These are phyloP conservation scores for Mesotaenium endlicherianum DNA, from an alignment of 139 green algal genomes.

Conservation along the genomic window DNA sequence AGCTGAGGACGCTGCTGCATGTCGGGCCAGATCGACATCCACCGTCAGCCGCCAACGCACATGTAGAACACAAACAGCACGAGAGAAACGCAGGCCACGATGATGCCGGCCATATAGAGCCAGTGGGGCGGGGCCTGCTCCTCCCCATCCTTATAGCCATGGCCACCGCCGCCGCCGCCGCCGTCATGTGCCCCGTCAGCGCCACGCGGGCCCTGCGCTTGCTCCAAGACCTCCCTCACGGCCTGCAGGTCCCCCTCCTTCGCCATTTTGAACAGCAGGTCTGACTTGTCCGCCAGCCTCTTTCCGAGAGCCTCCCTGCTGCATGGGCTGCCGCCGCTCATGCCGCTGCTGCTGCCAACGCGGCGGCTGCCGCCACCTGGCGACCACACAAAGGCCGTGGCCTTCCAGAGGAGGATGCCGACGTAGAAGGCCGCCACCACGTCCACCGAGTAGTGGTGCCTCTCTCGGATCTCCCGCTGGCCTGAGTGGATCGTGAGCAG, in stretches of 20 bases:
- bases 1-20: neutral
- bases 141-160: neutral
- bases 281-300: neutral
- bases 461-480: conserved; percentile 45
- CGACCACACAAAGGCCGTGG: conserved; percentile 21
- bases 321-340: neutral
- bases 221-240: conserved; percentile 1
- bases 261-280: conserved; percentile 12
- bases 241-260: conserved; percentile 40
- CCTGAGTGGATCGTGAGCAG: conserved; percentile 24
- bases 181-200: neutral
- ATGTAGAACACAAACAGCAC: neutral
- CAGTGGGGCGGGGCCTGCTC: neutral
- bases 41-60: neutral
- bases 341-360: neutral
- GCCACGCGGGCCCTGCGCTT: neutral
- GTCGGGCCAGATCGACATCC: neutral
- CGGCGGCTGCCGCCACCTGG: neutral
- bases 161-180: neutral
- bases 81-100: neutral
- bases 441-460: conserved; percentile 48
- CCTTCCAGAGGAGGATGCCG: conserved; percentile 29
- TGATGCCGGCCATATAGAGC: neutral
- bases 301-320: conserved; percentile 1
- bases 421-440: conserved; percentile 33